Conservation (phyloP, 208 protist species). For the Jaenimonas drosophilae region DNA sequence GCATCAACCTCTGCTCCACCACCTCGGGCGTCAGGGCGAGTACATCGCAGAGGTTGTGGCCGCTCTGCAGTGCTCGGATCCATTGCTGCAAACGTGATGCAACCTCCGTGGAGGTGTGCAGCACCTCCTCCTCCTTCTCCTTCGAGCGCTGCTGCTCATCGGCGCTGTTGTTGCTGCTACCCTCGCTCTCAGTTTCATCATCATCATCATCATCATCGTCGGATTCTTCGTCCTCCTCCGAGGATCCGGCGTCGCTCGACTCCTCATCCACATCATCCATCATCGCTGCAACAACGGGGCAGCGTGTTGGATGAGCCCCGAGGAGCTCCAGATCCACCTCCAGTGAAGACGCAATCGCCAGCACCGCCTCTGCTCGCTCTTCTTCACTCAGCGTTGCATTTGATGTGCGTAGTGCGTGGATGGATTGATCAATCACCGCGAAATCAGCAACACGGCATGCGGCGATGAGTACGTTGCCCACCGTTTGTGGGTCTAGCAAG, state of each 20-base stretch:
- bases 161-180: conserved; percentile 1
- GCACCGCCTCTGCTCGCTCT: conserved; percentile 18
- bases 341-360: too few relatives aligned
- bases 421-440: conserved; percentile 19
- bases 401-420: conserved; percentile 12
- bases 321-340: too few relatives aligned
- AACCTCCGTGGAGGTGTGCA: conserved; percentile 11
- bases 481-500: conserved; percentile 27
- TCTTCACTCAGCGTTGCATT: conserved; percentile 7
- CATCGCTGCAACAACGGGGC: too few relatives aligned
- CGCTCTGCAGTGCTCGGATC: too few relatives aligned
- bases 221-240: not conserved
- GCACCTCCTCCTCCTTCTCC: conserved; percentile 12
- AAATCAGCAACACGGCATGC: conserved; percentile 33
- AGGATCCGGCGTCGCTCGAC: not conserved
- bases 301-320: too few relatives aligned
- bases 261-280: conserved; percentile 2
- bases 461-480: conserved; percentile 22
- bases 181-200: not conserved
- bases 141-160: not conserved
- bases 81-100: too few relatives aligned
- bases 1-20: conserved; percentile 16
- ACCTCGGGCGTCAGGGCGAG: conserved; percentile 16
- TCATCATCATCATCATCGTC: not conserved
- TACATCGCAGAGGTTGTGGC: conserved; percentile 14